These are phyloP conservation scores for Coemansia sp. DNA, from an alignment of 192 early-diverging fungal genomes.

Conservation along the genomic window DNA sequence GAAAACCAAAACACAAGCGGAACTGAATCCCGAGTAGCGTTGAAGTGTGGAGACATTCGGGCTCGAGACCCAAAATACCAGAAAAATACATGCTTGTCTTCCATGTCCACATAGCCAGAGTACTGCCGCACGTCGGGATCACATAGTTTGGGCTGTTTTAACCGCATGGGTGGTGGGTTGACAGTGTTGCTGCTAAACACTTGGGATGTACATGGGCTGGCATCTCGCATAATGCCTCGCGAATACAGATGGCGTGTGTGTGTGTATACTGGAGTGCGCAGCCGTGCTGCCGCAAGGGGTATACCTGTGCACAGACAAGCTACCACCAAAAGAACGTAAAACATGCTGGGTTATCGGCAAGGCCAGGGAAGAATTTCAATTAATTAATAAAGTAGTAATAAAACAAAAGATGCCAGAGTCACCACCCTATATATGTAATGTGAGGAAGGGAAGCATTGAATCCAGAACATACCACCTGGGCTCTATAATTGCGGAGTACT, in stretches of 20 bases:
- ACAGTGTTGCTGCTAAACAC: conserved; percentile 3
- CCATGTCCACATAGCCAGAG: conserved; percentile 71
- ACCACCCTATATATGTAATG: too few relatives aligned
- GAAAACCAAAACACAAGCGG: conserved; percentile 76
- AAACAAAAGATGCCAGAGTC: too few relatives aligned
- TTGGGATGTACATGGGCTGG: conserved; percentile 19
- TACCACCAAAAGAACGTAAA: background rate
- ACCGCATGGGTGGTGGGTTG: conserved; percentile 57
- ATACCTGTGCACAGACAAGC: background rate
- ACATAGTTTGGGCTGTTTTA: conserved; percentile 72
- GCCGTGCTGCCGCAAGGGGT: background rate
- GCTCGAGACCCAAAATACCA: conserved; percentile 71
- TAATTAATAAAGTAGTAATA: too few relatives aligned
- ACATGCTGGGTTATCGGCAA: too few relatives aligned
- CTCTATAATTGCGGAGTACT: too few relatives aligned
- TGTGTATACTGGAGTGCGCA: background rate
- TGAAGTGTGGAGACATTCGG: conserved; percentile 18
- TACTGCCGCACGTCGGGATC: conserved; percentile 86
- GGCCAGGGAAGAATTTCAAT: too few relatives aligned
- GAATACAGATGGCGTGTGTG: background rate
- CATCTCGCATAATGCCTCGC: background rate
- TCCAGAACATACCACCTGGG: too few relatives aligned
- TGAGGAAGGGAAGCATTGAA: too few relatives aligned
- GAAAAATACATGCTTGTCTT: conserved; percentile 59
- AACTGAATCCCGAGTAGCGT: conserved; percentile 47